Base-by-base conservation (phyloP, 306 rosid genomes). In the Sicyos edulis region DNA sequence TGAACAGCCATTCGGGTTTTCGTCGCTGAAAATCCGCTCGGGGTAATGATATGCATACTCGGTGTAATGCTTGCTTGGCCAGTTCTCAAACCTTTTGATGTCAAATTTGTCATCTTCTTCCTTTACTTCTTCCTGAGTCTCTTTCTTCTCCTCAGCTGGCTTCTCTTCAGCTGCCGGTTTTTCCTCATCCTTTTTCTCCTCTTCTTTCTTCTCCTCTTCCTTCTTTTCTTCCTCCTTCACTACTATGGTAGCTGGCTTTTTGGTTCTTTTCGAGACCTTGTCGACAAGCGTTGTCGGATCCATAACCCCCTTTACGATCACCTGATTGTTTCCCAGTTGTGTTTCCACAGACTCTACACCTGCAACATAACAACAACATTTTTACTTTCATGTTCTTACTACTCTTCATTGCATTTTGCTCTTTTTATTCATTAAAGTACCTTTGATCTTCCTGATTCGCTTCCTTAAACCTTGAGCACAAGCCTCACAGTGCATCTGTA, bases 291-390 rank as follows among this genome's bases (percentile, higher is more conserved):
- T 91, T 16, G 62, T 61, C 0, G 92, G 88, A 14, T 93, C 97
- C 3, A 91, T 37, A 3, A 81, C 82, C 2, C 99, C 97, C 78
- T 88, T 93, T 56, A 93, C 99, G 37, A 79, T 77, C 2, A 89
- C 97, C 75, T 77, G 79, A 45, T 86, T 83, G 51, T 86, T 93
- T 26, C 74, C 92, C 15, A 88, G 59, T 34, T 86, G 85, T 45
- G 97, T 85, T 80, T 82, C 88, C 81, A 93, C 97, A n/a, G 99
- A 91, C 57, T 93, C 97, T 14, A 91, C 96, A 32, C 97, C 99
- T 93, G 84, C 85, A 68, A 22, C 26, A 65, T 42, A 80, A 67
- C 64, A 13, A 21, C 63, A 50, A n/a, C n/a, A n/a, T n/a, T 68
- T 24, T 6, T 68, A 19, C 54, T 65, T 65, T 2, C 34, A 19